Evolutionary conservation across 257 asterid species (phyloP).

Genomic region (Nicotiana benthamiana): DNA sequence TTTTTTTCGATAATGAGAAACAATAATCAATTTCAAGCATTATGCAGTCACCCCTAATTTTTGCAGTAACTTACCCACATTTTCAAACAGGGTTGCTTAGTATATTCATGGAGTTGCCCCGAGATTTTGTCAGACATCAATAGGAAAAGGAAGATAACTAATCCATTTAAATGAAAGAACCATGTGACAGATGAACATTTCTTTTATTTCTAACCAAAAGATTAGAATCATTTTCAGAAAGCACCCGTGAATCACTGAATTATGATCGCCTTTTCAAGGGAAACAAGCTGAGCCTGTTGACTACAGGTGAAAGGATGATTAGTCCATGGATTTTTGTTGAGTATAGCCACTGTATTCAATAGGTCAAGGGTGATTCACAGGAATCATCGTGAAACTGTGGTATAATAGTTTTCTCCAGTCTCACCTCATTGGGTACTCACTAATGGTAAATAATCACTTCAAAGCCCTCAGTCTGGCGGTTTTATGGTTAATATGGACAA

Average conservation of each 20-base stretch:
- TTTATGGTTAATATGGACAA: not conserved
- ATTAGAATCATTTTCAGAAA: not conserved
- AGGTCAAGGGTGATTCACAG: not conserved
- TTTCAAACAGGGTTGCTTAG: not conserved
- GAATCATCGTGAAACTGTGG: not conserved
- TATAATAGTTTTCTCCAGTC: not conserved
- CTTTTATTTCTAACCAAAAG: not conserved
- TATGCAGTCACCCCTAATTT: not conserved
- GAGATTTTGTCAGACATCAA: not conserved
- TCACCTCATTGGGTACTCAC: not conserved
- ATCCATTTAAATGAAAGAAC: not conserved
- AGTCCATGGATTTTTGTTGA: not conserved
- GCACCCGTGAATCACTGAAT: not conserved
- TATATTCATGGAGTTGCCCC: not conserved
- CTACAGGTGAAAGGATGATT: not conserved
- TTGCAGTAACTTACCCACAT: not conserved
- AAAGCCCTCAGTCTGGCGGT: not conserved
- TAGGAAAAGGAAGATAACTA: not conserved
- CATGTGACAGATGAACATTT: not conserved
- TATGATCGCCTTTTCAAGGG: not conserved
- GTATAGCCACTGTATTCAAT: not conserved
- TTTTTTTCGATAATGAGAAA: not conserved
- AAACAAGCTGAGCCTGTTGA: not conserved
- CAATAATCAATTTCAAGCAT: not conserved
- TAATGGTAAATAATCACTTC: not conserved